Conservation (phyloP, 257 asterid genomes). For the Linderniella brevidens region DNA sequence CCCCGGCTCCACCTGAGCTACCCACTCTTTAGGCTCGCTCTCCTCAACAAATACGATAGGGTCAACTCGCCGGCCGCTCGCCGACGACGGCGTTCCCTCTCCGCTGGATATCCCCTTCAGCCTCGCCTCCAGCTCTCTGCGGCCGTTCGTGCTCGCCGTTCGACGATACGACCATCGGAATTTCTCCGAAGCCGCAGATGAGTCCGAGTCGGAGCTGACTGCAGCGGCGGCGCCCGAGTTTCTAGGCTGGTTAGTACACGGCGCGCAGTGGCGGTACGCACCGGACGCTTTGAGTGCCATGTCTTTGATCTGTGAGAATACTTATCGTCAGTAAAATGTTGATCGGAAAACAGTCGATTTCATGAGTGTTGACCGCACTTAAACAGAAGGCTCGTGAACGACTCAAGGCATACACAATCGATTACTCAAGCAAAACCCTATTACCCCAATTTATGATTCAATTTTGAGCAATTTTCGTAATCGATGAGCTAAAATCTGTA, state of each 20-base stretch:
- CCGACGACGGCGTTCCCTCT: conserved; percentile 80
- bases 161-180: conserved; percentile 78
- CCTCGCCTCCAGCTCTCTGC: conserved; percentile 84
- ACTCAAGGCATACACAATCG: no score
- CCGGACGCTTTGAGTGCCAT: conserved; percentile 98
- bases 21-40: conserved; percentile 96
- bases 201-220: conserved; percentile 26
- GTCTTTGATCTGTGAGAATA: conserved; percentile 50
- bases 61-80: conserved; percentile 82
- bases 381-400: no score
- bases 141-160: conserved; percentile 75
- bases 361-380: no score
- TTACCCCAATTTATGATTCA: no score
- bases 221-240: conserved; percentile 17
- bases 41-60: conserved; percentile 83
- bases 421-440: no score
- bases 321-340: no score
- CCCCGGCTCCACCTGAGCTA: conserved; percentile 96
- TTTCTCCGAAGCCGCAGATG: conserved; percentile 36
- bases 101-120: conserved; percentile 89
- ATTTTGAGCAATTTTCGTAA: neutral
- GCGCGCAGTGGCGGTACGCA: conserved; percentile 67
- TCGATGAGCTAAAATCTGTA: no score
- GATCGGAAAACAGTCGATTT: no score
- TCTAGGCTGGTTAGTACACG: conserved; percentile 52